Percentiles rank a stretch among this genome's conserved stretches.
Evolutionary conservation across 202 grass and related monocot species (phyloP).

Genomic region (Carex sylvatica): DNA sequence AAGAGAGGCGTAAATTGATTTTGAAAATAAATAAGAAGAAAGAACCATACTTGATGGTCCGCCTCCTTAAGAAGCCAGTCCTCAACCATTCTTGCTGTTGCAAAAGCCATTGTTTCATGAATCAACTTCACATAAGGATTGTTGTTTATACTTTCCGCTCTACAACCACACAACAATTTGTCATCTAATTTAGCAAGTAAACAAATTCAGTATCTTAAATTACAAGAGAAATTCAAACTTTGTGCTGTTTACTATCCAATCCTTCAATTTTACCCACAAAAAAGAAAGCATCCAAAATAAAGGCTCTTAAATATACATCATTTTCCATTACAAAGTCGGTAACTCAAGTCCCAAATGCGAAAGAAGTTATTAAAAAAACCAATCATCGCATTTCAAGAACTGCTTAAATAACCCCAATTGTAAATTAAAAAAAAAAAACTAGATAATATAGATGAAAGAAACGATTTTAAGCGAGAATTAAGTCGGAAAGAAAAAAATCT

Average conservation of each 20-base stretch:
- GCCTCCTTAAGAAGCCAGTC: not conserved
- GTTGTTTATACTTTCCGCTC: not conserved
- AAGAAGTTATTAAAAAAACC: too few relatives aligned
- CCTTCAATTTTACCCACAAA: not conserved
- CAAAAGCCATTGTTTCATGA: not conserved
- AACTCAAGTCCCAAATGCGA: too few relatives aligned
- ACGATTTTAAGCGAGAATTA: too few relatives aligned
- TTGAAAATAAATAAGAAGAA: not conserved
- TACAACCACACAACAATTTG: not conserved
- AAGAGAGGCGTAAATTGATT: not conserved
- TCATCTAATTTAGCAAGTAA: not conserved
- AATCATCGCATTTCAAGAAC: too few relatives aligned
- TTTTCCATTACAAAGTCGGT: not conserved
- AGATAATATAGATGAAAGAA: too few relatives aligned
- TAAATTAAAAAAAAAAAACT: too few relatives aligned
- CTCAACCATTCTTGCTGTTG: not conserved
- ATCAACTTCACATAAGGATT: not conserved
- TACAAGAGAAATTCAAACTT: too few relatives aligned
- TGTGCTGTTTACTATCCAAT: not conserved
- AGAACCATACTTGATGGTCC: not conserved
- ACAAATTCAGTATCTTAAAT: not conserved
- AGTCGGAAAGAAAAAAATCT: too few relatives aligned
- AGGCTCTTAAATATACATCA: not conserved
- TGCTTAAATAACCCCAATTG: too few relatives aligned
- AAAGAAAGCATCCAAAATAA: not conserved